Conservation (phyloP, 2,329 filamentous ascomycete genomes). For the Pestalotiopsis sp. region DNA sequence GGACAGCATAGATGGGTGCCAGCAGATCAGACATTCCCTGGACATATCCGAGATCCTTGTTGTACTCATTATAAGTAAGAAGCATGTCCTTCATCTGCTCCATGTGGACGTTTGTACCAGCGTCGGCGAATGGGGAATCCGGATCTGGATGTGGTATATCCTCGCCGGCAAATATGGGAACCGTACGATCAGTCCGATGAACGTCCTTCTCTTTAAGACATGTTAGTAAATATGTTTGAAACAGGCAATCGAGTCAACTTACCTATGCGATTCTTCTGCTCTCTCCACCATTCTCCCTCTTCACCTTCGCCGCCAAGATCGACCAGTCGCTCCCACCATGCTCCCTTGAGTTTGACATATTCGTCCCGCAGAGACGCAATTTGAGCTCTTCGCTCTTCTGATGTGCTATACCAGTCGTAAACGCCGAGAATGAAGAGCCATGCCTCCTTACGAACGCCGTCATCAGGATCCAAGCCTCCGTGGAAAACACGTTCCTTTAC, state of each 20-base stretch:
- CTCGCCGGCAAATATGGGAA: constrained; percentile 94
- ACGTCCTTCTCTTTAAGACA: constrained; percentile 85
- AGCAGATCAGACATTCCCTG: constrained; percentile 98
- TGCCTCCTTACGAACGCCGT: constrained; percentile 92
- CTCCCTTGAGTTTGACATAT: constrained; percentile 89
- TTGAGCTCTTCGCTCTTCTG: constrained; percentile 80
- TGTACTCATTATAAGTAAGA: constrained; percentile 97
- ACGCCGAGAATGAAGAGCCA: constrained; percentile 95
- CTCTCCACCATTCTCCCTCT: constrained; percentile 93
- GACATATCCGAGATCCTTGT: constrained; percentile 92
- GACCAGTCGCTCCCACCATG: constrained; percentile 94
- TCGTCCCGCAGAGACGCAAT: constrained; percentile 87
- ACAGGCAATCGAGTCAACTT: constrained; percentile 40
- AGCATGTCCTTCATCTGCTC: constrained; percentile 99
- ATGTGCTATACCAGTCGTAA: constrained; percentile 89
- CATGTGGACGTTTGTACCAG: constrained; percentile 94
- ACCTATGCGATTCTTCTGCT: constrained; percentile 93
- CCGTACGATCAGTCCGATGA: constrained; percentile 91
- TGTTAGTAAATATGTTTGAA: constrained; percentile 18
- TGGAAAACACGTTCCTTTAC: constrained; percentile 98
- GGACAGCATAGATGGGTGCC: constrained; percentile 92
- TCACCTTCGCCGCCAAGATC: constrained; percentile 80
- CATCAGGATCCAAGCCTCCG: constrained; percentile 84
- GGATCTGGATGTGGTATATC: constrained; percentile 97
- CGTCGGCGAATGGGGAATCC: constrained; percentile 88